phyloP scores from a whole-genome alignment of 2,329 filamentous ascomycete species.

The Didymella segeticola region DNA sequence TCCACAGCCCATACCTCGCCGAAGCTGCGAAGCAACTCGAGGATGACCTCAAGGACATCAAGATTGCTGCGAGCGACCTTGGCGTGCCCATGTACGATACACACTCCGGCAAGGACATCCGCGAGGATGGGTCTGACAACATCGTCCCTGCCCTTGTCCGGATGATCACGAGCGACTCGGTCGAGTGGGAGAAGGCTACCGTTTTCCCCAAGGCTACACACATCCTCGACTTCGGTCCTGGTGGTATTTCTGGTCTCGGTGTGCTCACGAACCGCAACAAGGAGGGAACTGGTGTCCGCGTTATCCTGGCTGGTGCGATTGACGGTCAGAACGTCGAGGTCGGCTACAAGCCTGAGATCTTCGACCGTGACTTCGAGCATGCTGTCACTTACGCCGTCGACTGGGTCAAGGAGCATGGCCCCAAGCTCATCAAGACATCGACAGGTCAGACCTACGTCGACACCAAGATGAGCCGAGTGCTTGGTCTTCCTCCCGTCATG shows the following conservation, averaged over 20 bases:
- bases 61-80: conserved; percentile 75
- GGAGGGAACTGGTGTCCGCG: conserved; percentile 95
- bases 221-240: conserved; percentile 94
- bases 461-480: conserved; percentile 70
- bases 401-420: conserved; percentile 97
- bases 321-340: conserved; percentile 89
- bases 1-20: conserved; percentile 93
- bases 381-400: conserved; percentile 94
- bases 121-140: conserved; percentile 71
- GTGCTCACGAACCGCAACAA: conserved; percentile 98
- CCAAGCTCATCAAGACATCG: conserved; percentile 88
- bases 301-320: conserved; percentile 93
- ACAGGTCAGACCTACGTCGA: conserved; percentile 90
- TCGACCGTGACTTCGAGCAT: conserved; percentile 93
- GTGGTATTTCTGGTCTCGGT: conserved; percentile 94
- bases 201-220: conserved; percentile 90
- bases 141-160: conserved; percentile 86
- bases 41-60: conserved; percentile 83
- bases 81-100: conserved; percentile 88
- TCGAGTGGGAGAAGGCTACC: conserved; percentile 96
- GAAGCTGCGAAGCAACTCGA: conserved; percentile 84
- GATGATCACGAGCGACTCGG: conserved; percentile 92
- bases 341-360: conserved; percentile 97
- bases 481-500: conserved; percentile 57
- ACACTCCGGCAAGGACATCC: conserved; percentile 79